Evolutionary conservation across 345 rosid genomes (phyloP), one percentile per base, ranked within the genome.

Genomic region (Populus davidiana): DNA sequence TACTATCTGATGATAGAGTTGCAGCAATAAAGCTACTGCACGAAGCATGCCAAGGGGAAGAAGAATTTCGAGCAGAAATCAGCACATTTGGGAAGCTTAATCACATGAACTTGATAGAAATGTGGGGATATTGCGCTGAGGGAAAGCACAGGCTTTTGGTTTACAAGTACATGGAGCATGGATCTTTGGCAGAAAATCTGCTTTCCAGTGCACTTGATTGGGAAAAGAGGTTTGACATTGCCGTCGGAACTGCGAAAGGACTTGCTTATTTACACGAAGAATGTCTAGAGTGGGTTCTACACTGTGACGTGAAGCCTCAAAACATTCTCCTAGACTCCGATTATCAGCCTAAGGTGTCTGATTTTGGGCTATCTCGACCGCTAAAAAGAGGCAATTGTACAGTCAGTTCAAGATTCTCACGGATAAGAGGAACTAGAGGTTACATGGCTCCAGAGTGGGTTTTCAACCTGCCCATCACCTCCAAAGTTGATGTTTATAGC

Each of bases 281-380:
- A 43, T 68, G 79, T 65, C 39, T 76, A 6, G 79, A 76, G 67
- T 76, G 79, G 79, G 73, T 76, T 54, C 71, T 76, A 29, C 78
- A 75, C 23, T 66, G 78, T 33, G 78, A 67, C 31, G 61, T 75
- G 33, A 75, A 74, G 69, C 77, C 77, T 74, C 77, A 74, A 8
- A 74, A 74, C 33, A 74, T 74, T 9, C 69, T 74, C 16, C 69
- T 74, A 4, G 69, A 74, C 44, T 0, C 31, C 9, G 18, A 74
- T 5, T 74, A 56, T 17, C 77, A 63, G 13, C 77, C 77, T 7
- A 74, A 74, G 56, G 49, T 74, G 3, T 74, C 77, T 23, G 77
- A 74, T 63, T 74, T 74, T 35, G 77, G 77, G 20, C n/a, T 74
- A 38, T 74, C 77, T 3, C n/a, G 63, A 54, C 69, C 36, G 39